Evolutionary conservation across 106 monocot species (phyloP), one percentile per base, ranked within the genome.

Genomic region (Acanthochlamys bracteata): DNA sequence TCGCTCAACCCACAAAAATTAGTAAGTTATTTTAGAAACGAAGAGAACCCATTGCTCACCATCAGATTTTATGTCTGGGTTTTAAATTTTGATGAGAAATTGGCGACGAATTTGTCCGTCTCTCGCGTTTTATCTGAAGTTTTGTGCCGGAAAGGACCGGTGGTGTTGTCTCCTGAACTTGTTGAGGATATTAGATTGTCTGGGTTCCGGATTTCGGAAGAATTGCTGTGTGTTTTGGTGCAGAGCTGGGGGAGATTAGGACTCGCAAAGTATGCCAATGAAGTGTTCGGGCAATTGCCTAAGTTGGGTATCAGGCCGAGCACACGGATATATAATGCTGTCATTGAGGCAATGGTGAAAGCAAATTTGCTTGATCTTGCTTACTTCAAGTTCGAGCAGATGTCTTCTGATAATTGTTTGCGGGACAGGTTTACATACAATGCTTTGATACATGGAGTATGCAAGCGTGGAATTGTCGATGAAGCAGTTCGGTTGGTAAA

Each of bases 401-500:
- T 98, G 96, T 63, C 72, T n/a, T 84, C 96, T 4, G 85, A 98
- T 57, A 69, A 68, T 26, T 98, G 96, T 61, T 19, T 25, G 3
- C 88, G 85, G 0, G 96, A 98, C 66, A 69, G 76, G n/a, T 91
- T 91, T 60, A 98, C 96, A 15, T 98, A 91, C 65, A 90, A 98
- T 74, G 40, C 74, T 11, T 82, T 88, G 11, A 88, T 98, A 25
- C 90, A 91, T 66, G 91, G 91, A 46, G 88, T 91, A 20, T 98
- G 96, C 66, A 91, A 79, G 63, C 55, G 39, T 23, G 91, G 91
- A 7, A 91, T 98, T 11, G 75, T 88, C 1, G 88, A 88, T 6
- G 96, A 98, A 60, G 91, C 88, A 0, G 52, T 79, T 42, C 69
- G 88, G 56, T 61, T 98, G 40, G 6, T 88, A 66, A 91, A 83